Base-by-base conservation (phyloP, 306 rosid genomes). In the Acacia crassicarpa region DNA sequence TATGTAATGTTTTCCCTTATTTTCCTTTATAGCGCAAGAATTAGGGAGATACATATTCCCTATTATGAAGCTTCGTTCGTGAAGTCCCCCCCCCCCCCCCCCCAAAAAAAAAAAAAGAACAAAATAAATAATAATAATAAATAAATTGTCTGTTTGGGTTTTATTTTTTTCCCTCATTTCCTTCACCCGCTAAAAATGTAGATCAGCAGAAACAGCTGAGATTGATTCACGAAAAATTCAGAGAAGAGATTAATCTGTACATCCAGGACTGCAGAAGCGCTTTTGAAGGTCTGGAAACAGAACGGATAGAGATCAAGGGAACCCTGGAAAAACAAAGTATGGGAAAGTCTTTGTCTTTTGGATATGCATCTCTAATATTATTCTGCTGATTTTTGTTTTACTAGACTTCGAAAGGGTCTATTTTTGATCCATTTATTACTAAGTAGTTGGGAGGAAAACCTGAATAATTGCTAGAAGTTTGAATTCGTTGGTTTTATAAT, bases 271-370 rank as follows among this genome's bases (percentile, higher is more conserved):
- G 92, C 90, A 84, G 84, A 86, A 87, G 86, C 85, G 82, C 91
- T 72, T 80, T 90, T 75, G 94, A 93, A 83, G 92, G 80, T 81
- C 86, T 92, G 62, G 97, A 93, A 82, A 89, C 91, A 13, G 90
- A 91, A 82, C 92, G 86, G 79, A 82, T 79, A 69, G 97, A 91
- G 87, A 80, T 89, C 75, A 93, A 93, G 85, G 96, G 93, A 88
- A 78, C 87, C 43, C 74, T 91, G 81, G 97, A 95, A 83, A 93
- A 86, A 87, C 93, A 87, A 90, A 90, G 98, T 93, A 93, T 70
- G 92, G 51, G 76, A 68, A 38, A 80, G 46, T 51, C 71, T 70
- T 10, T 72, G 53, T 63, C 80, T 86, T 88, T 78, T 56, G 49
- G 61, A 33, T 80, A 54, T 44, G 43, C 67, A 74, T 76, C 27